These are phyloP conservation scores for Kentomonas sorsogonicus DNA, from an alignment of 208 protist genomes.

Conservation along the genomic window DNA sequence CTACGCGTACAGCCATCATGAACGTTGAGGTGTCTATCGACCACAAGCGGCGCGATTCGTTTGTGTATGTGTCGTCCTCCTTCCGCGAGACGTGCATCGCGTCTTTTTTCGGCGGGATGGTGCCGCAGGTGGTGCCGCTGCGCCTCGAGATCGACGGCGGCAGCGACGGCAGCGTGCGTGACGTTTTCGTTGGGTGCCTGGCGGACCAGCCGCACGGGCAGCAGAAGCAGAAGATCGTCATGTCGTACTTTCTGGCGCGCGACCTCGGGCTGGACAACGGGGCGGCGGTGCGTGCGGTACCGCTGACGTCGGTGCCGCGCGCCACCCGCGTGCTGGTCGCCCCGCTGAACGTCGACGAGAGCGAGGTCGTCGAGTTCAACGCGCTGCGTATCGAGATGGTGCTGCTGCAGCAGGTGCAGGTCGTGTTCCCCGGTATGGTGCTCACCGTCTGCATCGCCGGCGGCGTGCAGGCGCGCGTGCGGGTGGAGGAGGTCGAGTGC, in stretches of 20 bases:
- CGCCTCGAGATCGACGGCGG: slow-evolving; percentile 39
- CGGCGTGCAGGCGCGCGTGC: slow-evolving; percentile 59
- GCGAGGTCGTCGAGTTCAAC: slow-evolving; percentile 90
- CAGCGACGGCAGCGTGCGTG: slow-evolving; percentile 37
- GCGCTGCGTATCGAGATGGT: slow-evolving; percentile 71
- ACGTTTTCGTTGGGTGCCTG: slow-evolving; percentile 75
- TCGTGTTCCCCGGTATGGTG: slow-evolving; percentile 72
- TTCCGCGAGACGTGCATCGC: slow-evolving; percentile 38
- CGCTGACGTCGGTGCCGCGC: slow-evolving; percentile 27
- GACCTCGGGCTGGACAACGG: slow-evolving; percentile 54
- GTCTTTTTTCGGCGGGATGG: slow-evolving; percentile 37
- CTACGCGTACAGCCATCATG: background rate
- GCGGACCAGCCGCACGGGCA: slow-evolving; percentile 38
- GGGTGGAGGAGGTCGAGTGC: slow-evolving; percentile 60
- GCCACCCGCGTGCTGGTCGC: slow-evolving; percentile 74
- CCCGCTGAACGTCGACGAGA: slow-evolving; percentile 85
- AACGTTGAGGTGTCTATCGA: slow-evolving; percentile 61
- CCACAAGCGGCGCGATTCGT: slow-evolving; percentile 47
- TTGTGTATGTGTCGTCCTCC: slow-evolving; percentile 51
- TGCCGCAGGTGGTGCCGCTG: slow-evolving; percentile 52
- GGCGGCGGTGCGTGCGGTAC: slow-evolving; percentile 47
- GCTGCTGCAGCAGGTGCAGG: slow-evolving; percentile 79
- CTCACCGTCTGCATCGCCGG: slow-evolving; percentile 65
- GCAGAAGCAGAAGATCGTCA: too few relatives aligned
- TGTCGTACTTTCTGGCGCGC: slow-evolving; percentile 51